A percentile compares a stretch with the other conserved stretches of the same genome.
These are phyloP conservation scores for Vicia faba DNA, from an alignment of 306 rosid genomes.

Conservation along the genomic window DNA sequence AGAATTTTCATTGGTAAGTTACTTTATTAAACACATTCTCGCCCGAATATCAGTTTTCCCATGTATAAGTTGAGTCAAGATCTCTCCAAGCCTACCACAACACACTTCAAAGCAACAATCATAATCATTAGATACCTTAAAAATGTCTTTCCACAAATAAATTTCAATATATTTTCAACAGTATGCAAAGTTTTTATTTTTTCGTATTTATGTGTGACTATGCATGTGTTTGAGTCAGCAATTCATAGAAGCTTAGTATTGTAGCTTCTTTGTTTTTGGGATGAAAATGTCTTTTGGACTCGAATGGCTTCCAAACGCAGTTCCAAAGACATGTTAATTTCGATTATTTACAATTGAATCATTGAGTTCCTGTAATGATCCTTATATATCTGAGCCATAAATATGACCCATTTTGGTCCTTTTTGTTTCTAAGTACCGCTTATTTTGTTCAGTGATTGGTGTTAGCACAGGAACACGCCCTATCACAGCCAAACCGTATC, in stretches of 20 bases:
- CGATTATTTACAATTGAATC: slow-evolving; percentile 41
- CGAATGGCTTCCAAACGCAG: background rate
- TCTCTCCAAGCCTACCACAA: no score
- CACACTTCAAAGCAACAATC: no score
- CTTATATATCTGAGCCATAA: slow-evolving; percentile 74
- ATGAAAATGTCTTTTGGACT: background rate
- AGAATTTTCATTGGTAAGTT: no score
- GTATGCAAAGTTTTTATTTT: background rate
- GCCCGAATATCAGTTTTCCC: no score
- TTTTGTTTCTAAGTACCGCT: slow-evolving; percentile 72
- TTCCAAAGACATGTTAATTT: background rate
- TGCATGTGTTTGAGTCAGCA: background rate
- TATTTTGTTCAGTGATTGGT: slow-evolving; percentile 76
- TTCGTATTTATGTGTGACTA: background rate
- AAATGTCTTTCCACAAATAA: slow-evolving; percentile 4
- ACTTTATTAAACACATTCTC: no score
- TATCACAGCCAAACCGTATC: slow-evolving; percentile 79
- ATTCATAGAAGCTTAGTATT: background rate
- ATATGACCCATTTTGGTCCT: slow-evolving; percentile 90
- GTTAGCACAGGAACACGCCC: slow-evolving; percentile 85
- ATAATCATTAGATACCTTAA: no score
- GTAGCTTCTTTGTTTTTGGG: background rate
- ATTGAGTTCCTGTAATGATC: slow-evolving; percentile 44
- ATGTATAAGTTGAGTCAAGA: no score
- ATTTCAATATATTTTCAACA: background rate